Evolutionary conservation across 345 rosid species (phyloP).

Genomic region (Anacardium occidentale): DNA sequence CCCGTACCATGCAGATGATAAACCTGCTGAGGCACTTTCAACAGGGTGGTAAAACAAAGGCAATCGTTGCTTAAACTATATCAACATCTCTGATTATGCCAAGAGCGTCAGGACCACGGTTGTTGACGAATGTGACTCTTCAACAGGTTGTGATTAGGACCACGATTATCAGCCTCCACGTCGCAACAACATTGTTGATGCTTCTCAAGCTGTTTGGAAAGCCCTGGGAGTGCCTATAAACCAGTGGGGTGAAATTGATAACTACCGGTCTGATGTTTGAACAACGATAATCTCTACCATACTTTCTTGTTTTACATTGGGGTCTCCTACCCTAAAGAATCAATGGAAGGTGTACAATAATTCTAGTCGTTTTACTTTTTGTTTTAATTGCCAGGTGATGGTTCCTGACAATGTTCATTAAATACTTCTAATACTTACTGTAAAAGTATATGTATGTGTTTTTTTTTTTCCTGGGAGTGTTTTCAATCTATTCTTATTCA

Average conservation of each 20-base stretch:
- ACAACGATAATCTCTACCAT: not conserved
- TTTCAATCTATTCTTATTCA: not conserved
- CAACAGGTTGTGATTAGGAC: conserved; percentile 20
- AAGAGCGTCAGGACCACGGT: conserved; percentile 25
- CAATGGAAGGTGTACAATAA: not conserved
- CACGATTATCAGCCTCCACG: conserved; percentile 33
- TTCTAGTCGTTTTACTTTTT: too few relatives aligned
- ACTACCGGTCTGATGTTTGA: conserved; percentile 35
- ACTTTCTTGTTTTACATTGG: not conserved
- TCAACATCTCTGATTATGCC: conserved; percentile 26
- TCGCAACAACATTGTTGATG: conserved; percentile 30
- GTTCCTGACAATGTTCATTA: not conserved
- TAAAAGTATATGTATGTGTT: not conserved
- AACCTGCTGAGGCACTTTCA: conserved; percentile 21
- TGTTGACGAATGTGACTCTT: conserved; percentile 38
- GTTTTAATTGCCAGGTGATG: not conserved
- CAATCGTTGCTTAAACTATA: conserved; percentile 25
- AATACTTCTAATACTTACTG: not conserved
- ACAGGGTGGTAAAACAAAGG: conserved; percentile 14
- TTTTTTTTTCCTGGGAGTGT: not conserved
- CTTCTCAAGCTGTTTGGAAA: conserved; percentile 37
- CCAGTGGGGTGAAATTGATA: conserved; percentile 29
- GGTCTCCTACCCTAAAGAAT: not conserved
- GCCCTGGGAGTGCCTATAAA: conserved; percentile 28
- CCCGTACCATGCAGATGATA: conserved; percentile 18